These are phyloP conservation scores for Canavalia gladiata DNA, from an alignment of 306 rosid genomes.

Conservation along the genomic window DNA sequence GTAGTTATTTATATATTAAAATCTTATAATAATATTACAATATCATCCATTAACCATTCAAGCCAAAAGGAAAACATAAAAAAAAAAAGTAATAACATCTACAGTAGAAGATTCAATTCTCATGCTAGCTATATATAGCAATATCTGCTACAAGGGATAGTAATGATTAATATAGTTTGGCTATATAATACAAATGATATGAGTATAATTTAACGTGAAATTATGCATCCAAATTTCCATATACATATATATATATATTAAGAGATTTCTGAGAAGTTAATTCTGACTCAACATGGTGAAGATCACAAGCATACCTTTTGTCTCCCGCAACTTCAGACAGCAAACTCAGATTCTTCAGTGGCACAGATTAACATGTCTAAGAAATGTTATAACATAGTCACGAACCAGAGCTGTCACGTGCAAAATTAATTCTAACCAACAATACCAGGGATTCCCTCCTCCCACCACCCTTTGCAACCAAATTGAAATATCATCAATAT, in stretches of 20 bases:
- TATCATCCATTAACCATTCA: background rate
- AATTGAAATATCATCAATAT: constrained; percentile 17
- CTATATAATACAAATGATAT: constrained; percentile 19
- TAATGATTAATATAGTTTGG: constrained; percentile 1
- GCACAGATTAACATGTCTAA: constrained; percentile 53
- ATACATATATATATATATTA: background rate
- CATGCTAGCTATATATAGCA: background rate
- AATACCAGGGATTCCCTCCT: constrained; percentile 5
- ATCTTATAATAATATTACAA: background rate
- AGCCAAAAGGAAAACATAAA: background rate
- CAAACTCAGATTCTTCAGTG: constrained; percentile 46
- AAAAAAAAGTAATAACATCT: background rate
- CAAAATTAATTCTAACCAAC: constrained; percentile 46
- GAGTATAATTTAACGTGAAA: constrained; percentile 21
- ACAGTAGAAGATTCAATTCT: background rate
- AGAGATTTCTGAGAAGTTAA: constrained; percentile 39
- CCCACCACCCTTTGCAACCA: constrained; percentile 18
- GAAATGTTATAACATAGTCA: constrained; percentile 13
- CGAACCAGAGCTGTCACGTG: constrained; percentile 41
- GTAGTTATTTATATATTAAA: background rate
- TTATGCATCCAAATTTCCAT: constrained; percentile 10
- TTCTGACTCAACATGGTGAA: constrained; percentile 45
- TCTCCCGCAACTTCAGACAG: constrained; percentile 56
- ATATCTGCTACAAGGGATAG: constrained; percentile 15
- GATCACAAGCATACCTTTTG: constrained; percentile 56